A percentile compares a stretch with the other conserved stretches of the same genome.
Conservation (phyloP, 1,139 yeast genomes). For the Candida gigantensis region DNA sequence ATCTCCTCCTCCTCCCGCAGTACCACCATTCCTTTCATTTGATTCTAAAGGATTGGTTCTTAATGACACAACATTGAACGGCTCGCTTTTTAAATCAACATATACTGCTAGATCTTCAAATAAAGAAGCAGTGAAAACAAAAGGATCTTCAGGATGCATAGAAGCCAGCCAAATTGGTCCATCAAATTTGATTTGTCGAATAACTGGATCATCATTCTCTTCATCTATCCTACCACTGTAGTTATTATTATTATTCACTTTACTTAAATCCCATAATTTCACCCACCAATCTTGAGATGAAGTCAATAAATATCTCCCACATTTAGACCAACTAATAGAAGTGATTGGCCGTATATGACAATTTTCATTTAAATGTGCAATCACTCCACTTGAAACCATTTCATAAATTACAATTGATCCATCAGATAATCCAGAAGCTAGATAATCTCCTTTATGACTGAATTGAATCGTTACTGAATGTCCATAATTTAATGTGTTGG, state of each 20-base stretch:
- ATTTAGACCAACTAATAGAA: slow-evolving; percentile 73
- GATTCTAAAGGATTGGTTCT: slow-evolving; percentile 27
- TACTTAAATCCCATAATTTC: slow-evolving; percentile 74
- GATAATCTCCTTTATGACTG: slow-evolving; percentile 78
- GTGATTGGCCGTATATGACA: slow-evolving; percentile 75
- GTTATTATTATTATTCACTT: too few species aligned
- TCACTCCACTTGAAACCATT: slow-evolving; percentile 56
- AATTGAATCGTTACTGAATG: slow-evolving; percentile 76
- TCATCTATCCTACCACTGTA: slow-evolving; percentile 9
- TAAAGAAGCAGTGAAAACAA: slow-evolving; percentile 48
- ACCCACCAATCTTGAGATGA: slow-evolving; percentile 87
- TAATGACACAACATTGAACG: slow-evolving; percentile 27
- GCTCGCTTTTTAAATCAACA: slow-evolving; percentile 44
- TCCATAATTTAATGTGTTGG: slow-evolving; percentile 64
- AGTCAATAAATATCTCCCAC: slow-evolving; percentile 71
- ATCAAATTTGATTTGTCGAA: slow-evolving; percentile 54
- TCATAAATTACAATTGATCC: slow-evolving; percentile 83
- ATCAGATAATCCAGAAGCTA: slow-evolving; percentile 82
- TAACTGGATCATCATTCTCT: slow-evolving; percentile 26
- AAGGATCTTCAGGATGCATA: slow-evolving; percentile 53
- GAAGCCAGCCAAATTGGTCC: slow-evolving; percentile 74
- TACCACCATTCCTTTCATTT: slow-evolving; percentile 18
- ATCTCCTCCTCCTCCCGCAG: slow-evolving; percentile 18
- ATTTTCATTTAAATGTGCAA: slow-evolving; percentile 54
- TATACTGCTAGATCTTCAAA: slow-evolving; percentile 57